Percentiles rank a stretch among this genome's conserved stretches.
Evolutionary conservation across 1,139 yeast species (phyloP).

Genomic region (Saccharomyces hybrid): DNA sequence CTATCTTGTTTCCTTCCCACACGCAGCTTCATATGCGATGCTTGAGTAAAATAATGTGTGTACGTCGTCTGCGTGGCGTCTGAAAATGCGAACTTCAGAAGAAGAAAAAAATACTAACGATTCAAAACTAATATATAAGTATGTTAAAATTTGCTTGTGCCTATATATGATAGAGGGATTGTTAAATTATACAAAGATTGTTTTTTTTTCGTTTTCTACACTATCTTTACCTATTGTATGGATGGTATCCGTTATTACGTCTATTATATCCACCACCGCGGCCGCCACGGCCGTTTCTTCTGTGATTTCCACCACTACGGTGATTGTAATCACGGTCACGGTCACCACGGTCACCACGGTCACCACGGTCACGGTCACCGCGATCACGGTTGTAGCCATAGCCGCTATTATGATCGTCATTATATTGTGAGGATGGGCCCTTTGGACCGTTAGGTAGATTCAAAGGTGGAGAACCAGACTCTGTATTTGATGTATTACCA

Average conservation of each 20-base stretch:
- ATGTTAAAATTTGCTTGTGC: background rate
- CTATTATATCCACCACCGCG: constrained; percentile 16
- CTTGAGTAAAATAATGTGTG: too few relatives aligned
- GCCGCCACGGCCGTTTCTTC: constrained; percentile 9
- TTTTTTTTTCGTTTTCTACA: background rate
- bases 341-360: background rate
- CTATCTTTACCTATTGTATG: constrained; percentile 21
- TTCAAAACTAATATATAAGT: background rate
- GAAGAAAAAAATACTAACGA: background rate
- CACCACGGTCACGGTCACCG: background rate
- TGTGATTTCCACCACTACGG: background rate
- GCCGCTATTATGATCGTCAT: background rate
- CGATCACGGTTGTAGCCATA: background rate
- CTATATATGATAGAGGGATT: background rate
- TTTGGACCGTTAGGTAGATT: background rate
- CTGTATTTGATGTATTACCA: background rate
- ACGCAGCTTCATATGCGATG: too few relatives aligned
- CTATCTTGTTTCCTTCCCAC: background rate
- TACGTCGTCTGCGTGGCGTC: too few relatives aligned
- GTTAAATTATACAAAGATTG: background rate
- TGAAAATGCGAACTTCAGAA: too few relatives aligned
- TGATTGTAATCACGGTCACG: background rate
- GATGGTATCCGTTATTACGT: constrained; percentile 21
- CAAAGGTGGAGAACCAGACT: background rate
- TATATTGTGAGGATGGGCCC: background rate